Percentiles rank a stretch among this genome's conserved stretches.
phyloP scores from a whole-genome alignment of 768 basidiomycete genomes.

The Tephrocybe sp. region DNA sequence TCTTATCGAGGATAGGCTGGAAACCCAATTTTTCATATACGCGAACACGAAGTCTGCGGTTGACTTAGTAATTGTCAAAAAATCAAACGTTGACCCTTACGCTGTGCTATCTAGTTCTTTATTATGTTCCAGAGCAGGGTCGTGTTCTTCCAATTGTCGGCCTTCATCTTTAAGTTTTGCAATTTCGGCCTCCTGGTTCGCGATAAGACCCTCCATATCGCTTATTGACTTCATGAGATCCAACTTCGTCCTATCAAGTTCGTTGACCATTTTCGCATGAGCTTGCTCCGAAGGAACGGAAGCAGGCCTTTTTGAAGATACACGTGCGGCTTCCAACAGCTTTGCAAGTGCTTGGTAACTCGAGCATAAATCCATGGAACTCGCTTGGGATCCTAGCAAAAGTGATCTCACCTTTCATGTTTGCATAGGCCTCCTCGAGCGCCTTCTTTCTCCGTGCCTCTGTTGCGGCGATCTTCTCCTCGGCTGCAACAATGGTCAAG shows the following conservation, averaged over 20 bases:
- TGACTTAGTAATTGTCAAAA: background rate
- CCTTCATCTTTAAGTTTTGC: slow-evolving; percentile 65
- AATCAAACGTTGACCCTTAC: slow-evolving; percentile 37
- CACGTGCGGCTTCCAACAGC: slow-evolving; percentile 63
- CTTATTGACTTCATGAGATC: slow-evolving; percentile 74
- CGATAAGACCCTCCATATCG: slow-evolving; percentile 62
- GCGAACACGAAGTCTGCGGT: slow-evolving; percentile 56
- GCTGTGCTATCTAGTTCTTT: slow-evolving; percentile 64
- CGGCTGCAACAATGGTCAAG: slow-evolving; percentile 68
- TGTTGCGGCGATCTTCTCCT: slow-evolving; percentile 62
- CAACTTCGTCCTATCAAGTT: slow-evolving; percentile 59
- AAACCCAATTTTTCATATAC: slow-evolving; percentile 74
- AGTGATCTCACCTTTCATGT: slow-evolving; percentile 50
- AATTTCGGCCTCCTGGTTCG: slow-evolving; percentile 69
- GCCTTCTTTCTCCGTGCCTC: slow-evolving; percentile 62
- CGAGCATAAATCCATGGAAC: background rate
- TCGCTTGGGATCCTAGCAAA: slow-evolving; percentile 4
- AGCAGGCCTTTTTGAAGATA: slow-evolving; percentile 66
- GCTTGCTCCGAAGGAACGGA: slow-evolving; percentile 66
- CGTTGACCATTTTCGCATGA: slow-evolving; percentile 59
- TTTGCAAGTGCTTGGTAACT: slow-evolving; percentile 52
- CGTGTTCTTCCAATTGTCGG: slow-evolving; percentile 57
- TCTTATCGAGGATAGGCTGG: slow-evolving; percentile 56
- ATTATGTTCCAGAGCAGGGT: slow-evolving; percentile 71
- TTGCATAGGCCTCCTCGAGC: slow-evolving; percentile 61